A percentile compares a stretch with the other conserved stretches of the same genome.
These are phyloP conservation scores for Scenedesmus sp. DNA, from an alignment of 163 green algal genomes.

Conservation along the genomic window DNA sequence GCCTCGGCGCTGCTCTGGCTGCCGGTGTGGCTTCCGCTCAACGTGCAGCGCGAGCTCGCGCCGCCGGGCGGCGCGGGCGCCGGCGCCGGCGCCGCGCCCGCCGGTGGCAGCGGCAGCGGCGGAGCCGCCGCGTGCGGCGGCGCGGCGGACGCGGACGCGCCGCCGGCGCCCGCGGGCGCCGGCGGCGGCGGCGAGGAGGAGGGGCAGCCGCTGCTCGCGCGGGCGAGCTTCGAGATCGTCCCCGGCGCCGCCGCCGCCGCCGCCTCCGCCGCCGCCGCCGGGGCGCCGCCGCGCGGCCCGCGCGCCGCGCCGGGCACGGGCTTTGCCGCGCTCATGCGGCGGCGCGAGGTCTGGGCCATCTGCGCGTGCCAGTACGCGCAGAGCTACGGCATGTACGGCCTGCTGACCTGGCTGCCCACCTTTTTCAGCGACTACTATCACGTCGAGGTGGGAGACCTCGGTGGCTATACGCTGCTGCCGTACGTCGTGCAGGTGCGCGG, in stretches of 20 bases:
- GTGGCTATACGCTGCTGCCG: slow-evolving; percentile 70
- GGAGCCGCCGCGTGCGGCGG: neutral
- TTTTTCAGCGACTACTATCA: slow-evolving; percentile 74
- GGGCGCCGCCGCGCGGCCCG: too few relatives aligned
- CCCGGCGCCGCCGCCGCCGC: too few relatives aligned
- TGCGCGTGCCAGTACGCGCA: slow-evolving; percentile 76
- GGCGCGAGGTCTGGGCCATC: slow-evolving; percentile 80
- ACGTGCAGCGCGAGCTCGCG: slow-evolving; percentile 16
- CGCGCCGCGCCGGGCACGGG: too few relatives aligned
- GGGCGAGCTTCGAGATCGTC: neutral
- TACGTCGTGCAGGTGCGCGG: slow-evolving; percentile 72
- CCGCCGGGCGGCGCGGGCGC: neutral
- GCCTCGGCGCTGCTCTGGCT: slow-evolving; percentile 76
- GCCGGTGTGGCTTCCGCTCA: slow-evolving; percentile 71
- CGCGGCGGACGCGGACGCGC: neutral
- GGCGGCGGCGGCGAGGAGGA: slow-evolving; percentile 6
- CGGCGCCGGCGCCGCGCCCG: neutral
- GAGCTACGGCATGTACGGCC: slow-evolving; percentile 76
- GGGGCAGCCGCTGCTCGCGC: neutral
- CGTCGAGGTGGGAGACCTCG: slow-evolving; percentile 67
- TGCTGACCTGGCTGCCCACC: slow-evolving; percentile 87
- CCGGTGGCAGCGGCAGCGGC: neutral
- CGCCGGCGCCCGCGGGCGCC: neutral
- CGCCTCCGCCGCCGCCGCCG: too few relatives aligned
- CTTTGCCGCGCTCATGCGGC: slow-evolving; percentile 60